Conservation (phyloP, 1,284 basidiomycete species). For the Sporisorium sorghi region DNA sequence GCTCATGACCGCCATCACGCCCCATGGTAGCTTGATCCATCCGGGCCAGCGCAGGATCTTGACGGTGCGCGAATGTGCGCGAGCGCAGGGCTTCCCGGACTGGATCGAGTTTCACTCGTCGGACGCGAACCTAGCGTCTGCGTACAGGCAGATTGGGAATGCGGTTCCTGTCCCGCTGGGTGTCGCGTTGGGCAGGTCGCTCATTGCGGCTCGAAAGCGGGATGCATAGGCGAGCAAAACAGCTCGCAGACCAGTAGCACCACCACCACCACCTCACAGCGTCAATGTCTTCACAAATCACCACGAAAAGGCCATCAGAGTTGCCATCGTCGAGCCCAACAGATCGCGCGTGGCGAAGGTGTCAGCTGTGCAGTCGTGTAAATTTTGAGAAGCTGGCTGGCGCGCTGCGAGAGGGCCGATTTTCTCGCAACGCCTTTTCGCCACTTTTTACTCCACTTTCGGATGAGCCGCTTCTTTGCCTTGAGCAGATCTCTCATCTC, state of each 20-base stretch:
- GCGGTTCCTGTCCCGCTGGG: constrained; percentile 37
- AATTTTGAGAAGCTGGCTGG: not conserved
- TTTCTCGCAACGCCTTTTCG: constrained; percentile 1
- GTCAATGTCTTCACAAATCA: too few relatives aligned
- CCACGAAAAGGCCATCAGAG: too few relatives aligned
- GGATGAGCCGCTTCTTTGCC: constrained; percentile 11
- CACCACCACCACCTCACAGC: too few relatives aligned
- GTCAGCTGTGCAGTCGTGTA: constrained; percentile 5
- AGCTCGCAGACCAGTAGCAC: too few relatives aligned
- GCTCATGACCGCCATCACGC: constrained; percentile 10
- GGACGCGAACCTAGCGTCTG: constrained; percentile 19
- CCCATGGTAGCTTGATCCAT: constrained; percentile 28
- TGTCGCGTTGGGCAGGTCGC: constrained; percentile 14
- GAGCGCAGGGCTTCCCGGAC: constrained; percentile 47
- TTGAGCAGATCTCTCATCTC: too few relatives aligned
- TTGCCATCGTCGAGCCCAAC: not conserved
- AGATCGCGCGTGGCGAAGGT: not conserved
- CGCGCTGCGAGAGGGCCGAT: not conserved
- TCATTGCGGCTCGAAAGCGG: constrained; percentile 22
- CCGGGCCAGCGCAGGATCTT: constrained; percentile 39
- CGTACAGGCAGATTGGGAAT: constrained; percentile 48
- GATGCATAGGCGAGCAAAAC: too few relatives aligned
- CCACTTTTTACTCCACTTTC: constrained; percentile 32
- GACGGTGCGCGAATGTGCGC: constrained; percentile 42
- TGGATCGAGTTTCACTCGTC: constrained; percentile 28